These are phyloP conservation scores for Xerocomellus chrysenteron DNA, from an alignment of 768 basidiomycete species.

Conservation along the genomic window DNA sequence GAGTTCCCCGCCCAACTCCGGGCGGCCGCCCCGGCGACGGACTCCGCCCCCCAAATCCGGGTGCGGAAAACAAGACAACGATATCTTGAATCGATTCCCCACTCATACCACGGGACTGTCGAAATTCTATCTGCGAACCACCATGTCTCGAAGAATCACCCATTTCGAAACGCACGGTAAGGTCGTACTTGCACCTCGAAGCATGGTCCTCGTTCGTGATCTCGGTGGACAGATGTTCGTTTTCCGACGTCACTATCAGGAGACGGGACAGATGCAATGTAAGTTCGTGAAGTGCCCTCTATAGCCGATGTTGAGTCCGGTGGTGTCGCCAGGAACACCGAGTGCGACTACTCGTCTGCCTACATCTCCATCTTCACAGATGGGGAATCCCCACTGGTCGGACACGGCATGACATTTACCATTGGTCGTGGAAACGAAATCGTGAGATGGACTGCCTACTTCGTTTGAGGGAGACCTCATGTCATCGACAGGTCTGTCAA, in stretches of 20 bases:
- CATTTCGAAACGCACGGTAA: slow-evolving; percentile 58
- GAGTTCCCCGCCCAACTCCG: no score
- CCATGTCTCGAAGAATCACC: slow-evolving; percentile 45
- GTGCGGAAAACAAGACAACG: no score
- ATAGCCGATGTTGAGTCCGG: not conserved
- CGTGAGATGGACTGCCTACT: slow-evolving; percentile 37
- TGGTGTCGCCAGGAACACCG: slow-evolving; percentile 70
- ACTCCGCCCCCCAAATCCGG: no score
- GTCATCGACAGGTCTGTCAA: slow-evolving; percentile 60
- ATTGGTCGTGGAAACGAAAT: slow-evolving; percentile 96
- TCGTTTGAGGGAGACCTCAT: not conserved
- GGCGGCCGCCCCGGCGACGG: no score
- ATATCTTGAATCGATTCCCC: no score
- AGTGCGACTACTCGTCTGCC: slow-evolving; percentile 94
- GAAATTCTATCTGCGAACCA: not conserved
- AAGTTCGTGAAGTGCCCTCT: slow-evolving; percentile 16
- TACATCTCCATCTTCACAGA: slow-evolving; percentile 76
- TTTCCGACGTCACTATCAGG: slow-evolving; percentile 91
- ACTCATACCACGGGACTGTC: no score
- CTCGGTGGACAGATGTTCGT: slow-evolving; percentile 62
- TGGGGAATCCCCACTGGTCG: slow-evolving; percentile 64
- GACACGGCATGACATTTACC: slow-evolving; percentile 95
- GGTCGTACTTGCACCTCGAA: slow-evolving; percentile 7
- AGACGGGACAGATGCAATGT: slow-evolving; percentile 95
- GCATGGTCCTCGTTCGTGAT: not conserved